Evolutionary conservation across 805 yeast genomes (phyloP).

Genomic region (Nakazawaea peltata): DNA sequence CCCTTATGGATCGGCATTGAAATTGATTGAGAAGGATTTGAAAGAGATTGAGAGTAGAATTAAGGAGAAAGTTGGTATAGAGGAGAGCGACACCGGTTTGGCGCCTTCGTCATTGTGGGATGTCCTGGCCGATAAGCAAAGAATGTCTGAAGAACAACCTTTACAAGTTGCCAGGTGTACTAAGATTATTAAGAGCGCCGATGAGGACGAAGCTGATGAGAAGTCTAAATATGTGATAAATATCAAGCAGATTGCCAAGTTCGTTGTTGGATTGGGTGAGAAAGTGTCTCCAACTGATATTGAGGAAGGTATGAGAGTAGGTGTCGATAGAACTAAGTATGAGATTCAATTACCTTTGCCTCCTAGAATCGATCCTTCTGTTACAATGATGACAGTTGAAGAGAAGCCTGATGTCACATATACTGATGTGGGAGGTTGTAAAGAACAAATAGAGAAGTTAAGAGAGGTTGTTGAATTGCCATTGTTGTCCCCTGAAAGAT

Average conservation of each 20-base stretch:
- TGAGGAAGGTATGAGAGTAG: constrained; percentile 99
- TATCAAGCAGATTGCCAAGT: constrained; percentile 96
- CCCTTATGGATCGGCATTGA: constrained; percentile 80
- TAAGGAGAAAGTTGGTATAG: constrained; percentile 89
- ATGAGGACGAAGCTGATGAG: constrained; percentile 45
- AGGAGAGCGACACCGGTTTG: constrained; percentile 96
- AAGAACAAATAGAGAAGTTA: constrained; percentile 94
- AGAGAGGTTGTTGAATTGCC: constrained; percentile 97
- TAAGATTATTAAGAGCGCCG: constrained; percentile 72
- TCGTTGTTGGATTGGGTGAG: constrained; percentile 94
- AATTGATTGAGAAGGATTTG: constrained; percentile 79
- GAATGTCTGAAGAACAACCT: constrained; percentile 91
- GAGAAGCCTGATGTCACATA: constrained; percentile 99
- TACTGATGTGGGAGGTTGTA: constrained; percentile 97
- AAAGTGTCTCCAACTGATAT: constrained; percentile 97
- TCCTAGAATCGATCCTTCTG: constrained; percentile 95
- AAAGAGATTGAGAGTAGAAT: constrained; percentile 78
- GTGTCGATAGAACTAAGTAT: constrained; percentile 95
- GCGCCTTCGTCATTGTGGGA: constrained; percentile 98
- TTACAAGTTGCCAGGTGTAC: constrained; percentile 98
- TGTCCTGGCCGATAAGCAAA: constrained; percentile 89
- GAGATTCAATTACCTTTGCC: constrained; percentile 97
- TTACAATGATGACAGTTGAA: constrained; percentile 99
- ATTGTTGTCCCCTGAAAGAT: constrained; percentile 89
- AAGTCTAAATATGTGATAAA: constrained; percentile 92